A percentile compares a stretch with the other conserved stretches of the same genome.
Evolutionary conservation across 2,329 filamentous ascomycete species (phyloP).

Genomic region (Rachicladosporium sp.): DNA sequence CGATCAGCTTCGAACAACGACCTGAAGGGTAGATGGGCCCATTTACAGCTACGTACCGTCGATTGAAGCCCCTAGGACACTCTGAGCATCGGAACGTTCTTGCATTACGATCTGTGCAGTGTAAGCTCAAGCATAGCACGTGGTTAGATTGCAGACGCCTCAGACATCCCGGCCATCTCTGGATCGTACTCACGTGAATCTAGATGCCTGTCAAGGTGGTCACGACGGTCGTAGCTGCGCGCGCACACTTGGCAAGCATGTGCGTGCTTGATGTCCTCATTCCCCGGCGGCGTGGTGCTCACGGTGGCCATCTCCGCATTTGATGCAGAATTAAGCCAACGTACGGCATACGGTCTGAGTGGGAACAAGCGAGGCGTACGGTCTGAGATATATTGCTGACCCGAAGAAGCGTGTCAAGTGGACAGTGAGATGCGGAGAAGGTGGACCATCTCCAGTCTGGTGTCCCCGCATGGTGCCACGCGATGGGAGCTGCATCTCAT

Average conservation of each 20-base stretch:
- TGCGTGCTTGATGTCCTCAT: not conserved
- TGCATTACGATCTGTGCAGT: slow-evolving; percentile 14
- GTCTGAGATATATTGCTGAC: no score
- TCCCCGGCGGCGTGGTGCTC: not conserved
- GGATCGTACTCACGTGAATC: slow-evolving; percentile 16
- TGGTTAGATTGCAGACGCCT: not conserved
- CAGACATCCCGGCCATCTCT: not conserved
- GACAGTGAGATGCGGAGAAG: no score
- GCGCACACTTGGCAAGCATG: slow-evolving; percentile 18
- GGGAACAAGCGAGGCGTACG: no score
- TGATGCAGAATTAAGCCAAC: not conserved
- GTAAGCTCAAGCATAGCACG: not conserved
- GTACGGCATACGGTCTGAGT: no score
- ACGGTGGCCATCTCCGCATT: not conserved
- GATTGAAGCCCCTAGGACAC: slow-evolving; percentile 22
- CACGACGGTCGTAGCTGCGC: slow-evolving; percentile 18
- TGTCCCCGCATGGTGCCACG: no score
- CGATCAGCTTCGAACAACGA: no score
- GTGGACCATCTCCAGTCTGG: no score
- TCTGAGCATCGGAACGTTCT: slow-evolving; percentile 19
- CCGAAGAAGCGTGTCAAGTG: no score
- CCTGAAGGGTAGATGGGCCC: no score
- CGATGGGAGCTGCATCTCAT: no score
- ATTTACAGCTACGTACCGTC: slow-evolving; percentile 1
- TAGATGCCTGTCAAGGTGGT: slow-evolving; percentile 22